A percentile compares a stretch with the other conserved stretches of the same genome.
Evolutionary conservation across 1,284 basidiomycete species (phyloP).

Genomic region (Ustilago vetiveriae): DNA sequence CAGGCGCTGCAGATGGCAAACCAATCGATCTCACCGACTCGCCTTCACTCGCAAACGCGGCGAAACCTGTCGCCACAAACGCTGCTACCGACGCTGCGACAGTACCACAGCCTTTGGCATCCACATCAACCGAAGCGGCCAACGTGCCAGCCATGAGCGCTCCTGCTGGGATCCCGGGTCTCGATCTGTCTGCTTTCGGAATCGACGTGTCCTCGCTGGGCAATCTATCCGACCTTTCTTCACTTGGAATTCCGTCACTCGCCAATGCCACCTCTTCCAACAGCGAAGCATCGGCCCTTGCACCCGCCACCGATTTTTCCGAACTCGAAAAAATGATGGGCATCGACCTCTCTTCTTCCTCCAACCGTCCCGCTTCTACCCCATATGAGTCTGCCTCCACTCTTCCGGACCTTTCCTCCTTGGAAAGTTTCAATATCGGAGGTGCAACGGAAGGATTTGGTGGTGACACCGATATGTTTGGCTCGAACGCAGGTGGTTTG

Average conservation of each 20-base stretch:
- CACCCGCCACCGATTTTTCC: slow-evolving; percentile 18
- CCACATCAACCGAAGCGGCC: not conserved
- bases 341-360: slow-evolving; percentile 24
- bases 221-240: slow-evolving; percentile 32
- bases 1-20: slow-evolving; percentile 8
- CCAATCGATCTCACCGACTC: slow-evolving; percentile 43
- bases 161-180: slow-evolving; percentile 11
- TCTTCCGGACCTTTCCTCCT: slow-evolving; percentile 14
- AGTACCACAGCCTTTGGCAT: not conserved
- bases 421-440: slow-evolving; percentile 20
- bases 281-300: slow-evolving; percentile 2
- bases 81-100: not conserved
- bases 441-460: slow-evolving; percentile 1
- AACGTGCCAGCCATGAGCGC: not conserved
- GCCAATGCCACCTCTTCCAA: slow-evolving; percentile 1
- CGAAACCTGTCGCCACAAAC: not conserved
- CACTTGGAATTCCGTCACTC: slow-evolving; percentile 27
- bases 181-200: slow-evolving; percentile 41
- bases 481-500: slow-evolving; percentile 11
- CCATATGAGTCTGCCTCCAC: not conserved
- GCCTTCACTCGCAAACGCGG: slow-evolving; percentile 15
- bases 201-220: slow-evolving; percentile 26
- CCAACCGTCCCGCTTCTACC: not conserved
- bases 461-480: slow-evolving; percentile 29
- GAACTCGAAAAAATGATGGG: slow-evolving; percentile 49